A percentile compares a stretch with the other conserved stretches of the same genome.
phyloP scores from a whole-genome alignment of 768 basidiomycete genomes.

The Grammothele lineata region DNA sequence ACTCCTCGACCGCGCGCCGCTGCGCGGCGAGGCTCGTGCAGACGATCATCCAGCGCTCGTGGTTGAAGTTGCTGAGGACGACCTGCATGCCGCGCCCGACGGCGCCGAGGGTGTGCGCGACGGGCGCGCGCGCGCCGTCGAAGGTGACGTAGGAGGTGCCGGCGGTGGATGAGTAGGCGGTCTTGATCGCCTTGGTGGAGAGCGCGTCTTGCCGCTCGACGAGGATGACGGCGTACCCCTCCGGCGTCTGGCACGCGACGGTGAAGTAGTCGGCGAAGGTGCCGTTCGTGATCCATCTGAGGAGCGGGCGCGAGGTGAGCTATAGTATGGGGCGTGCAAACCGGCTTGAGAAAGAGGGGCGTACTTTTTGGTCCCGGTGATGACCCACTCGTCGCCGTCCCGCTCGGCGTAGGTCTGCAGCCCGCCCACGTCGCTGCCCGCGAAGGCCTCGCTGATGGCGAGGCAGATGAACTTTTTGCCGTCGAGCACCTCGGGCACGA shows the following conservation, averaged over 20 bases:
- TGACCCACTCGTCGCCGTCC: slow-evolving; percentile 83
- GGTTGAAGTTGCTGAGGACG: slow-evolving; percentile 84
- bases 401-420: slow-evolving; percentile 80
- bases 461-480: slow-evolving; percentile 86
- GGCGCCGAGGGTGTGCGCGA: slow-evolving; percentile 83
- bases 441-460: slow-evolving; percentile 93
- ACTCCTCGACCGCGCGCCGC: slow-evolving; percentile 83
- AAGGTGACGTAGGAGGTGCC: slow-evolving; percentile 88
- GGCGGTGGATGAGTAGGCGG: slow-evolving; percentile 86
- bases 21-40: slow-evolving; percentile 70
- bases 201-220: slow-evolving; percentile 69
- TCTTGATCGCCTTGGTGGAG: slow-evolving; percentile 87
- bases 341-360: slow-evolving; percentile 11
- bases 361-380: slow-evolving; percentile 92
- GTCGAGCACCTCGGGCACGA: slow-evolving; percentile 68
- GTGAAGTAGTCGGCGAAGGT: slow-evolving; percentile 84
- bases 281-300: slow-evolving; percentile 89
- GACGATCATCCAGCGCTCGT: slow-evolving; percentile 87
- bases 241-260: slow-evolving; percentile 45
- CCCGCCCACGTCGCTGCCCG: slow-evolving; percentile 82
- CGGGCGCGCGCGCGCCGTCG: slow-evolving; percentile 75
- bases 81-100: slow-evolving; percentile 81
- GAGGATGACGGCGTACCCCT: slow-evolving; percentile 72
- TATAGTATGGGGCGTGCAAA: no score
- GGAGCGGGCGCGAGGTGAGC: not conserved